phyloP scores from a whole-genome alignment of 306 rosid species.

The Castanea crenata region DNA sequence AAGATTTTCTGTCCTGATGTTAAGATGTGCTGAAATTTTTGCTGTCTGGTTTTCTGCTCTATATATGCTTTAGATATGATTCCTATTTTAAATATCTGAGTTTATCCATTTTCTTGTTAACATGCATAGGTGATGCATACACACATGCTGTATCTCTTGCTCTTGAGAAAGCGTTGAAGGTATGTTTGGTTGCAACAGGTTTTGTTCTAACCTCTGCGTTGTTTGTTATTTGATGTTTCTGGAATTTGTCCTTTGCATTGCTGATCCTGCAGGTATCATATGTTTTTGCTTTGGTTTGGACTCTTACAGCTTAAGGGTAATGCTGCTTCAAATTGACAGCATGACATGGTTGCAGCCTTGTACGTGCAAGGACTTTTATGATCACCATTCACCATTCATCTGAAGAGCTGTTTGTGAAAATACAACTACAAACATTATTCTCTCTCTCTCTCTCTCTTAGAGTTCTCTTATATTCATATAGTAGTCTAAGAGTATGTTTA shows the following conservation, averaged over 20 bases:
- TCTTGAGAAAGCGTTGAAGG: constrained; percentile 91
- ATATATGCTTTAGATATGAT: background rate
- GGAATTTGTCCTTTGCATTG: background rate
- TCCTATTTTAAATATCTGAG: background rate
- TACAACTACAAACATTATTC: too few relatives aligned
- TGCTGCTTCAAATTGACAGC: too few relatives aligned
- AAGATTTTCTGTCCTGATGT: background rate
- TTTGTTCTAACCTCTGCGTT: constrained; percentile 6
- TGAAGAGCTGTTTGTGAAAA: too few relatives aligned
- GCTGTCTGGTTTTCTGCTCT: constrained; percentile 1
- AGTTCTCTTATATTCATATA: too few relatives aligned
- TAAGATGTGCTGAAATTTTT: background rate
- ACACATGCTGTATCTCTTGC: constrained; percentile 43
- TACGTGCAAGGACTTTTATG: too few relatives aligned
- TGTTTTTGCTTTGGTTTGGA: constrained; percentile 6
- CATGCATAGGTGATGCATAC: constrained; percentile 58
- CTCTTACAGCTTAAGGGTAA: constrained; percentile 2
- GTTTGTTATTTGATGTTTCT: constrained; percentile 7
- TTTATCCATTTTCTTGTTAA: constrained; percentile 1
- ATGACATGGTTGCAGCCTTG: too few relatives aligned
- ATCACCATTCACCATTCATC: too few relatives aligned
- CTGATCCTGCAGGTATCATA: background rate
- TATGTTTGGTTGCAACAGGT: constrained; percentile 31
- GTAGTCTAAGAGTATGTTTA: too few relatives aligned
- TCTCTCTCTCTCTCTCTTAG: too few relatives aligned